Conservation (phyloP, 768 basidiomycete genomes). For the Vararia minispora region DNA sequence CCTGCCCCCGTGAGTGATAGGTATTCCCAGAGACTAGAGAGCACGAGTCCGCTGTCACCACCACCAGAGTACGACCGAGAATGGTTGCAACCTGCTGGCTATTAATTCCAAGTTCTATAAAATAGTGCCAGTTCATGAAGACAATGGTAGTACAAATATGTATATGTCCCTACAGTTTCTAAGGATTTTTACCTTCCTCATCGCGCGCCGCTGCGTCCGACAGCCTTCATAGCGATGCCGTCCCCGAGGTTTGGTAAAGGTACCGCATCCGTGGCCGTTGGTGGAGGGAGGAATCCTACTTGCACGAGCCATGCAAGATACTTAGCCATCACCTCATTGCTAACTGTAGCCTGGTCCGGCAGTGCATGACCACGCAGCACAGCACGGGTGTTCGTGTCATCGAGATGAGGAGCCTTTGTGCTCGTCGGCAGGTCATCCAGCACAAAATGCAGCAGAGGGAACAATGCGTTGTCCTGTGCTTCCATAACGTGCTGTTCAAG, state of each 20-base stretch:
- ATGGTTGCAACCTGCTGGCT: too few species aligned
- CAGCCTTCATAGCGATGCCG: slow-evolving; percentile 39
- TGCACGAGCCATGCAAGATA: slow-evolving; percentile 90
- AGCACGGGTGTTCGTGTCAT: slow-evolving; percentile 72
- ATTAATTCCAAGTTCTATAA: too few species aligned
- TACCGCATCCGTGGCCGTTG: slow-evolving; percentile 26
- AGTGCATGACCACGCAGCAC: slow-evolving; percentile 36
- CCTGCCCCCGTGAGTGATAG: too few species aligned
- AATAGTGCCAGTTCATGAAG: too few species aligned
- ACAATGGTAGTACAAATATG: too few species aligned
- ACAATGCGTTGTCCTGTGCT: slow-evolving; percentile 90
- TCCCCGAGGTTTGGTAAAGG: slow-evolving; percentile 38
- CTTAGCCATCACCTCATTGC: slow-evolving; percentile 64
- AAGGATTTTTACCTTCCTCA: neutral
- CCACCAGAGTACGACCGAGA: too few species aligned
- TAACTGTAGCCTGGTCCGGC: slow-evolving; percentile 47
- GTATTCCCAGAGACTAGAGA: too few species aligned
- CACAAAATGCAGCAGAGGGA: slow-evolving; percentile 95
- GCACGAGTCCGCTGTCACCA: too few species aligned
- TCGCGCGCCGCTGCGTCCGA: slow-evolving; percentile 55
- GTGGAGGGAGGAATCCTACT: slow-evolving; percentile 67
- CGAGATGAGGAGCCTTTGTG: slow-evolving; percentile 86
- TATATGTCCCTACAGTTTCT: neutral
- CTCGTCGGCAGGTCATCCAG: slow-evolving; percentile 95
- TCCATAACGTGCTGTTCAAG: slow-evolving; percentile 95